Evolutionary conservation across 2,329 filamentous ascomycete species (phyloP), one percentile per base, ranked within the genome.

Genomic region (Venturia asperata): DNA sequence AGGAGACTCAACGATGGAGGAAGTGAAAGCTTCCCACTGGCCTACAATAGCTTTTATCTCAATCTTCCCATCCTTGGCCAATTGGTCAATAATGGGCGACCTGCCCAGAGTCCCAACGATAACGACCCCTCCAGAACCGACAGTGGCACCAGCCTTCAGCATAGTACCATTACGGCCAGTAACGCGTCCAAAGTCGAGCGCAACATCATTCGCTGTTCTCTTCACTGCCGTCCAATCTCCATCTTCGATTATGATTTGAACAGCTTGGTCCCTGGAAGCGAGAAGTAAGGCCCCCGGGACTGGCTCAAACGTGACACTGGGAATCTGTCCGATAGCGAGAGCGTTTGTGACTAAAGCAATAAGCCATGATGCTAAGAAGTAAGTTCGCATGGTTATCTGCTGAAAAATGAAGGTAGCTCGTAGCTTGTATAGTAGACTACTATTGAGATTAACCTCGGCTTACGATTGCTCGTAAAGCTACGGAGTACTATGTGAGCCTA

Each of bases 1-100:
- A 0, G 87, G 87, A 37, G 81, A 77, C 19, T 81, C 74, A 1
- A 90, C 79, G 4, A 90, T 70, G 52, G 81, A 77, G 49, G 82
- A 87, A 27, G 82, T 77, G 70, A 88, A 91, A 0, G 87, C 82
- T 71, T 92, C 88, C 88, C 88, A 91, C 68, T 86, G 79, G 1
- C 85, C 87, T 63, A 82, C 71, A 37, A 88, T 82, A 0, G 76
- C 75, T 3, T 79, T 80, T 0, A 84, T 80, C 66, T 90, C 81
- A 21, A 91, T 74, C 68, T 85, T 82, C 1, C 81, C 80, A 1
- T 77, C 77, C 1, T 78, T 71, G 27, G 88, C 75, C 61, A 91
- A 77, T 7, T 75, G 72, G 70, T 87, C 83, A 64, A 91, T 85
- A 43, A 87, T 71, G 13, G 79, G 76, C 0, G 87, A 89, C 68